Evolutionary conservation across 1,284 basidiomycete species (phyloP).

Genomic region (Vanrija humicola): DNA sequence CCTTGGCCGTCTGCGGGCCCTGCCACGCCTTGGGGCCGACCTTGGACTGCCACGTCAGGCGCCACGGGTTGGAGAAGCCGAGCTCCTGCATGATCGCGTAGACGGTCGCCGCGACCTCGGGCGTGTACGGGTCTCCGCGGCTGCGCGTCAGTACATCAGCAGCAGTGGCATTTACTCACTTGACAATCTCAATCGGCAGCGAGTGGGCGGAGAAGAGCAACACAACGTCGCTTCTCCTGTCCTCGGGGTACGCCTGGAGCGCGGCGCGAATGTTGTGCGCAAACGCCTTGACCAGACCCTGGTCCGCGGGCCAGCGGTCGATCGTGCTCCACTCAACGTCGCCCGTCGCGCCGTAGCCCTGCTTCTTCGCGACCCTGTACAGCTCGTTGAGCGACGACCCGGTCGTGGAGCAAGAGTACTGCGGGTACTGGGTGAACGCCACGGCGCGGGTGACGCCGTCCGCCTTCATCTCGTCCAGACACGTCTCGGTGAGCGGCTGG

Average conservation of each 20-base stretch:
- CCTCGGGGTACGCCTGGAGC: slow-evolving; percentile 72
- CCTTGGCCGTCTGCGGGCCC: slow-evolving; percentile 91
- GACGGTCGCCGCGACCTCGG: slow-evolving; percentile 93
- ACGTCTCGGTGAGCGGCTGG: slow-evolving; percentile 78
- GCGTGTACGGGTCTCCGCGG: slow-evolving; percentile 94
- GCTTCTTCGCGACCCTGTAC: slow-evolving; percentile 56
- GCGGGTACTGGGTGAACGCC: slow-evolving; percentile 98
- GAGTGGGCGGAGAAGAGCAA: slow-evolving; percentile 97
- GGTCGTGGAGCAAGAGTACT: slow-evolving; percentile 97
- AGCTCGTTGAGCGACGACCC: slow-evolving; percentile 96
- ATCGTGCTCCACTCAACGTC: slow-evolving; percentile 92
- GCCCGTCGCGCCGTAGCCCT: slow-evolving; percentile 51
- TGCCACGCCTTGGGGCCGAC: slow-evolving; percentile 98
- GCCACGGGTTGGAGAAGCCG: slow-evolving; percentile 63
- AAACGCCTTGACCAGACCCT: slow-evolving; percentile 89
- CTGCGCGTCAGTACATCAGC: slow-evolving; percentile 50
- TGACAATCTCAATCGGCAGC: slow-evolving; percentile 92
- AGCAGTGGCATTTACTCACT: slow-evolving; percentile 49
- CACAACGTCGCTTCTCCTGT: slow-evolving; percentile 66
- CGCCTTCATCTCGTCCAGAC: slow-evolving; percentile 74
- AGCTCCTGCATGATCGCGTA: slow-evolving; percentile 82
- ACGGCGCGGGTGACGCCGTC: slow-evolving; percentile 91
- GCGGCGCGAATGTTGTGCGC: slow-evolving; percentile 81
- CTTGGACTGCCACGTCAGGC: slow-evolving; percentile 96
- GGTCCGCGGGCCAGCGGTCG: slow-evolving; percentile 95